Percentiles rank a stretch among this genome's conserved stretches.
Conservation (phyloP, 495 filamentous ascomycete genomes). For the Talaromyces ruber region DNA sequence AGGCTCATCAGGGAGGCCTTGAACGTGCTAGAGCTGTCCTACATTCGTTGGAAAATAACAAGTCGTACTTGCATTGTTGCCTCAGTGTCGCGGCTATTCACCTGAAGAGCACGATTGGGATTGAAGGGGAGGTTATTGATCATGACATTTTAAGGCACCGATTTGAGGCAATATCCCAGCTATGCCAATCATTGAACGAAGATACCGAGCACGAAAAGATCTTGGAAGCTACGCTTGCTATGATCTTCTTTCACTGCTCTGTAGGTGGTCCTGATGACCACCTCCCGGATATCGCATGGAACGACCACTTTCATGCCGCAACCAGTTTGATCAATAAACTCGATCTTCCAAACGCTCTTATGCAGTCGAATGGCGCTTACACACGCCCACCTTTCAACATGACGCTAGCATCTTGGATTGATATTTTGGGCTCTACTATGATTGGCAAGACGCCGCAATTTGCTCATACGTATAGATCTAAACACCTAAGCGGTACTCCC, state of each 20-base stretch:
- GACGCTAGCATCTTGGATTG: conserved; percentile 92
- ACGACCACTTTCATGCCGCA: conserved; percentile 90
- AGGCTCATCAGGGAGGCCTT: conserved; percentile 75
- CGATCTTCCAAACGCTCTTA: conserved; percentile 52
- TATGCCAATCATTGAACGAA: conserved; percentile 72
- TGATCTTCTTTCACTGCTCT: conserved; percentile 96
- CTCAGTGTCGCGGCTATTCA: conserved; percentile 94
- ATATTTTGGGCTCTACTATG: conserved; percentile 94
- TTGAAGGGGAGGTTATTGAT: conserved; percentile 71
- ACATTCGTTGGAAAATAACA: conserved; percentile 79
- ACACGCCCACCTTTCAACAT: conserved; percentile 84
- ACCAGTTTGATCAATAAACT: conserved; percentile 75
- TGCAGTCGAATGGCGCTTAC: conserved; percentile 30
- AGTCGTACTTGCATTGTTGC: conserved; percentile 90
- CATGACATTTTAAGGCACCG: conserved; percentile 91
- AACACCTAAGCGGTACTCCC: conserved; percentile 65
- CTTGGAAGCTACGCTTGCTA: conserved; percentile 86
- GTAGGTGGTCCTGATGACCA: conserved; percentile 79
- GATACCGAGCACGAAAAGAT: conserved; percentile 82
- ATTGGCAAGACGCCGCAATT: conserved; percentile 75
- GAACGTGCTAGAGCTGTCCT: conserved; percentile 73
- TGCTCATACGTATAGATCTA: conserved; percentile 84
- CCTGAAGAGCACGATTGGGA: conserved; percentile 65
- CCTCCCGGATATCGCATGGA: conserved; percentile 93
- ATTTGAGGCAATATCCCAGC: conserved; percentile 74